Conservation (phyloP, 257 asterid species). For the Vinca minor region DNA sequence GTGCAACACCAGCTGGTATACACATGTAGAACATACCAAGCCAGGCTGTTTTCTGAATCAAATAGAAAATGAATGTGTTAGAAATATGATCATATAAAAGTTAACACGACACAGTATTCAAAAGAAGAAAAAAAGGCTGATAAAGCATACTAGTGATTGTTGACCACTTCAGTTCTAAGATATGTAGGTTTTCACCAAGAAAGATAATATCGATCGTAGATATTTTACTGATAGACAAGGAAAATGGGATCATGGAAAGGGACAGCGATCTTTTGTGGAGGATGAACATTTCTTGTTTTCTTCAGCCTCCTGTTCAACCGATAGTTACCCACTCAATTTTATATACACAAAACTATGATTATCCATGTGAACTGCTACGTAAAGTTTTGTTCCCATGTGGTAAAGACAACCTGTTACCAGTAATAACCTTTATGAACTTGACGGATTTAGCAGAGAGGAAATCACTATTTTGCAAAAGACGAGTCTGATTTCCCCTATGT, state of each 20-base stretch:
- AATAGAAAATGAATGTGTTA: slow-evolving; percentile 1
- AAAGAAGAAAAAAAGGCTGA: not conserved
- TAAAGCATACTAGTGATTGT: no score
- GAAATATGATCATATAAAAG: not conserved
- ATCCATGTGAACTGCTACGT: no score
- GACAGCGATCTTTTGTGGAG: not conserved
- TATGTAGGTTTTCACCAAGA: not conserved
- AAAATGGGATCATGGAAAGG: not conserved
- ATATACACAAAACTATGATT: no score
- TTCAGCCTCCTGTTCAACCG: not conserved
- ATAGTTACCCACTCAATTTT: no score
- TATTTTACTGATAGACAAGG: not conserved
- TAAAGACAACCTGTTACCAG: no score
- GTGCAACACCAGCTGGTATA: slow-evolving; percentile 80
- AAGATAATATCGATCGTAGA: not conserved
- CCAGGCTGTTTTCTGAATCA: slow-evolving; percentile 82
- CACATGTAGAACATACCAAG: slow-evolving; percentile 97
- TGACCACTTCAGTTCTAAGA: no score
- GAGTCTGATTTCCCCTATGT: not conserved
- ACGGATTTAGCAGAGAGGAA: not conserved
- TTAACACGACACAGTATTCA: not conserved
- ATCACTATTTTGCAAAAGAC: not conserved
- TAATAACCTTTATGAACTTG: no score
- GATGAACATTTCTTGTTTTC: not conserved
- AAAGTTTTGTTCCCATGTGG: no score